Evolutionary conservation across 139 green algal genomes (phyloP), one percentile per base, ranked within the genome.

Genomic region (Astrephomene gubernaculifera): DNA sequence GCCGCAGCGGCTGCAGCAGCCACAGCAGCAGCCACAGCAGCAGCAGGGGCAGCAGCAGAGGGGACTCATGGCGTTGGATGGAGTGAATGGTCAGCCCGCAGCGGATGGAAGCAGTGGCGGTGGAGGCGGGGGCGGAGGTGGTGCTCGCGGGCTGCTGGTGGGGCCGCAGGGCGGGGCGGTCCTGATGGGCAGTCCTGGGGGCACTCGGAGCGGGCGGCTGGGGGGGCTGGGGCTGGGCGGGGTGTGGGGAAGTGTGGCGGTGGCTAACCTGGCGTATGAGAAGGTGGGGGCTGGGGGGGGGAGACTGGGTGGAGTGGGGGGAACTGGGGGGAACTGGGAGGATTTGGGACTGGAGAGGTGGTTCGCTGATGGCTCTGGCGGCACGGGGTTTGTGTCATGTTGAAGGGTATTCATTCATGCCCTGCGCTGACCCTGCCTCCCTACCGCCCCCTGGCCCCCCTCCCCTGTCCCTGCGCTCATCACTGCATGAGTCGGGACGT

Each of bases 231-330:
- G 29, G n/a, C 61, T 83, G 39, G 76, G 76, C 29, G 35, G 76
- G 9, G 60, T 83, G 76, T 83, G 60, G 60, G 76, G 76, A 60
- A 73, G 76, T n/a, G 76, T 83, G 60, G 10, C 76, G 60, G 76
- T 83, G 39, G 76, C 61, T 4, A 83, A 83, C 61, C 76, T 83
- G 29, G 76, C 76, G 39, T 83, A 83, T 41, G 76, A 83, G 41
- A 83, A 82, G 73, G 73, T 69, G 39, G 24, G 38, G 60, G 10
- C 27, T 31, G 60, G 2, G 60, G 60, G 54, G 9, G 54, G 54
- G 14, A 19, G 54, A 8, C 21, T 65, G 49, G 49, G 49, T 57
- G 49, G 49, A 25, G 49, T 12, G 12, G 49, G 49, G 12, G 49
- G 49, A 25, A 17, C 12, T 57, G 49, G 49, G 12, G 49, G 49